These are phyloP conservation scores for Hericium alpestre DNA, from an alignment of 768 basidiomycete genomes.

Conservation along the genomic window DNA sequence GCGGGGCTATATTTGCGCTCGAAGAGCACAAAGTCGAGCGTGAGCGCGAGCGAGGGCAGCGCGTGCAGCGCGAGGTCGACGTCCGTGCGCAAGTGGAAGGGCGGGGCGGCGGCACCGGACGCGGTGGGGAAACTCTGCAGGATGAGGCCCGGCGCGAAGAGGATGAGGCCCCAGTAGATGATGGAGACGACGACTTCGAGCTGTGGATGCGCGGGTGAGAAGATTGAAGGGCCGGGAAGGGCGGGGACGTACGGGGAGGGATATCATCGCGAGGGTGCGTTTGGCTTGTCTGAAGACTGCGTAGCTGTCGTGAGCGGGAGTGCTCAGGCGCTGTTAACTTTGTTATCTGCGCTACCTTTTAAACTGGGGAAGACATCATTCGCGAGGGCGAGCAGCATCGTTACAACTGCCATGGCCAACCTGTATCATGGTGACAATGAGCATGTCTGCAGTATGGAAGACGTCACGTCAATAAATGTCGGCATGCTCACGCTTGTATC, in stretches of 20 bases:
- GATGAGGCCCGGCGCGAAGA: slow-evolving; percentile 49
- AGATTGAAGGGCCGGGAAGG: background rate
- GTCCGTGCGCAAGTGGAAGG: slow-evolving; percentile 34
- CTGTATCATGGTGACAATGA: slow-evolving; percentile 10
- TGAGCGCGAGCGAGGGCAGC: slow-evolving; percentile 43
- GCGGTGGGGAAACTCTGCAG: slow-evolving; percentile 21
- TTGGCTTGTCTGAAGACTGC: slow-evolving; percentile 37
- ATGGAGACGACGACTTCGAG: slow-evolving; percentile 35
- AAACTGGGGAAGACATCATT: slow-evolving; percentile 32
- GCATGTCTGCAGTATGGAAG: background rate
- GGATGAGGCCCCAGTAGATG: slow-evolving; percentile 63
- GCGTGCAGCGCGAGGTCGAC: slow-evolving; percentile 61
- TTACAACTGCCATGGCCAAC: slow-evolving; percentile 29
- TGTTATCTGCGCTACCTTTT: slow-evolving; percentile 19
- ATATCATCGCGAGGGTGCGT: slow-evolving; percentile 47
- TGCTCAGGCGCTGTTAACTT: background rate
- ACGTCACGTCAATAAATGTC: background rate
- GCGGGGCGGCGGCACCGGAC: slow-evolving; percentile 25
- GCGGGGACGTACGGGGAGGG: slow-evolving; percentile 45
- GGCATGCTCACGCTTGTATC: slow-evolving; percentile 54
- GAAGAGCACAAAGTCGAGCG: slow-evolving; percentile 59
- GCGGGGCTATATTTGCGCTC: slow-evolving; percentile 42
- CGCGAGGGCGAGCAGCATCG: slow-evolving; percentile 29
- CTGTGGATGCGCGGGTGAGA: slow-evolving; percentile 16
- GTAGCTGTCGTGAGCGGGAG: background rate